phyloP scores from a whole-genome alignment of 345 rosid genomes.

The Dipteronia sinensis region DNA sequence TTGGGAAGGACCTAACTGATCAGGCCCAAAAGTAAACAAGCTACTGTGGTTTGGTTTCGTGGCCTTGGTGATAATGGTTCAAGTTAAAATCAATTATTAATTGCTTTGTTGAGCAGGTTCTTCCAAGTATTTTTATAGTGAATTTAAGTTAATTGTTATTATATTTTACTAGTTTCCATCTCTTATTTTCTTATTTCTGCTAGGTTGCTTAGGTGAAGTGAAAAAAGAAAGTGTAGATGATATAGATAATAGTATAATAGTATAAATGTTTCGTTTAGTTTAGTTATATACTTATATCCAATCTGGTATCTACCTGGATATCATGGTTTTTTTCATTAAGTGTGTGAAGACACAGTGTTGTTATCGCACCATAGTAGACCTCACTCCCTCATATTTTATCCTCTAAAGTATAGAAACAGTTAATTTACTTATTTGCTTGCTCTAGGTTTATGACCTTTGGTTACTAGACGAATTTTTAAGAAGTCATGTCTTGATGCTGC shows the following conservation, averaged over 20 bases:
- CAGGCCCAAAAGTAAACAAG: conserved; percentile 95
- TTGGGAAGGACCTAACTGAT: conserved; percentile 95
- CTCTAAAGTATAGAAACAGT: too few species aligned
- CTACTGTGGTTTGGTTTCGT: conserved; percentile 97
- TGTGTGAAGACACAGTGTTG: neutral
- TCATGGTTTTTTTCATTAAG: neutral
- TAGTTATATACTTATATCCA: too few species aligned
- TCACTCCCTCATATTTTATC: too few species aligned
- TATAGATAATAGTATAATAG: neutral
- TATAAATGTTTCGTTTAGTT: too few species aligned
- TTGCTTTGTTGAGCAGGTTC: conserved; percentile 7
- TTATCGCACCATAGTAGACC: neutral
- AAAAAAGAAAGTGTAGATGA: neutral
- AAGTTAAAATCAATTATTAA: conserved; percentile 46
- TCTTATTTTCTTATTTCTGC: neutral
- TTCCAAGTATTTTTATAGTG: neutral
- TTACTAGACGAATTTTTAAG: too few species aligned
- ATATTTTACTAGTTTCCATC: neutral
- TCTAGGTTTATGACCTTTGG: too few species aligned
- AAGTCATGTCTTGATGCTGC: too few species aligned
- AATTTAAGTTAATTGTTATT: neutral
- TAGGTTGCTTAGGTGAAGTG: neutral
- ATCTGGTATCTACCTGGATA: neutral
- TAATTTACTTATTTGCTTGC: too few species aligned
- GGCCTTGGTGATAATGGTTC: conserved; percentile 97